Percentiles rank a stretch among this genome's conserved stretches.
Evolutionary conservation across 352 stramenopile species (phyloP).

Genomic region (Globisporangium perplexum): DNA sequence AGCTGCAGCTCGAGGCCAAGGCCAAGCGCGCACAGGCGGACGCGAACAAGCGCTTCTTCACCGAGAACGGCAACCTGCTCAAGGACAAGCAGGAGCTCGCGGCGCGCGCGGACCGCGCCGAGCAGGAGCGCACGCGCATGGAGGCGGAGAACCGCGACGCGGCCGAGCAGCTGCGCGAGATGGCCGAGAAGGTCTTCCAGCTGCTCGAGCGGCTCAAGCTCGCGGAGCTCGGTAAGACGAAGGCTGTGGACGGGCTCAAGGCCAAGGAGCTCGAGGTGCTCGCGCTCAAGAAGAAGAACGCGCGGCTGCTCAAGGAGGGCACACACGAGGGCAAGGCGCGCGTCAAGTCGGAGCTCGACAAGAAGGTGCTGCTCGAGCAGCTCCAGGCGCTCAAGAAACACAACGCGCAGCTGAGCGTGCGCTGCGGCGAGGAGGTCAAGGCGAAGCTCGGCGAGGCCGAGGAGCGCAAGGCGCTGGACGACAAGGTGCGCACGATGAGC

Average conservation of each 20-base stretch:
- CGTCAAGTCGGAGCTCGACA: slow-evolving; percentile 93
- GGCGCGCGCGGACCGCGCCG: slow-evolving; percentile 84
- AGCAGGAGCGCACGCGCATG: slow-evolving; percentile 92
- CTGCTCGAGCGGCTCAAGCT: slow-evolving; percentile 94
- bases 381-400: slow-evolving; percentile 94
- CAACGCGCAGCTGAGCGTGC: slow-evolving; percentile 89
- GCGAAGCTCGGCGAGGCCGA: slow-evolving; percentile 90
- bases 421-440: slow-evolving; percentile 92
- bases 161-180: slow-evolving; percentile 94
- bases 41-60: slow-evolving; percentile 90
- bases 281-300: slow-evolving; percentile 93
- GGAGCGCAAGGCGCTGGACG: slow-evolving; percentile 88
- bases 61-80: slow-evolving; percentile 73
- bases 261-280: slow-evolving; percentile 94
- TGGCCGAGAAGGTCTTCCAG: slow-evolving; percentile 97
- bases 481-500: slow-evolving; percentile 93
- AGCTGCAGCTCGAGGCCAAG: slow-evolving; percentile 92
- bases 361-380: slow-evolving; percentile 93
- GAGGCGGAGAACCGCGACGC: slow-evolving; percentile 94
- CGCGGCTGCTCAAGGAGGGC: slow-evolving; percentile 90
- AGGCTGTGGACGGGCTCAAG: slow-evolving; percentile 91
- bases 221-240: slow-evolving; percentile 94
- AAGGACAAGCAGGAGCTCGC: slow-evolving; percentile 76
- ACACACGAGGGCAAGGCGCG: slow-evolving; percentile 90
- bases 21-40: slow-evolving; percentile 90